Conservation (phyloP, 148 eudicot species). For the Vaccinium darrowii region DNA sequence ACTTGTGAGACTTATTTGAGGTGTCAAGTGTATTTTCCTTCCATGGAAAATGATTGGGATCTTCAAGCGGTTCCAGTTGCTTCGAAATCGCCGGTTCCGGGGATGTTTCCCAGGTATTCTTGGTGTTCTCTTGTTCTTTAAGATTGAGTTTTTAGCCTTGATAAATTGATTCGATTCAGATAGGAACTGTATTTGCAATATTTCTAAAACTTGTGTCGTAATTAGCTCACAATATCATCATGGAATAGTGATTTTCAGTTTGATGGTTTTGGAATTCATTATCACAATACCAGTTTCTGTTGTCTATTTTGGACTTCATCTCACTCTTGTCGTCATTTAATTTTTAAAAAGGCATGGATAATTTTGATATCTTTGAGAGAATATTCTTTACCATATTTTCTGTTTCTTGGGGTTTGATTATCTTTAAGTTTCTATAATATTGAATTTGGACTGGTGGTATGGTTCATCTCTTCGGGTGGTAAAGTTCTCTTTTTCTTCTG, state of each 20-base stretch:
- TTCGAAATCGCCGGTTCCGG: conserved; percentile 53
- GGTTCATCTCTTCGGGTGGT: background rate
- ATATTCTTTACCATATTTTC: background rate
- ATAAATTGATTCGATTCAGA: background rate
- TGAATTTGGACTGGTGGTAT: background rate
- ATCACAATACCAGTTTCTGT: background rate
- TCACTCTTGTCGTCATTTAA: background rate
- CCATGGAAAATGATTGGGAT: conserved; percentile 93
- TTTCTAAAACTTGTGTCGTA: background rate
- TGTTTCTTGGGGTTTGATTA: background rate
- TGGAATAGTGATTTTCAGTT: background rate
- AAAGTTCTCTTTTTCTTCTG: no score
- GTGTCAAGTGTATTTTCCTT: conserved; percentile 80
- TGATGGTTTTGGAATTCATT: background rate
- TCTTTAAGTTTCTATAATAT: background rate
- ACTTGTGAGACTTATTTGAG: conserved; percentile 97
- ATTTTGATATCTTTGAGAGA: background rate
- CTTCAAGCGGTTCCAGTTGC: conserved; percentile 86
- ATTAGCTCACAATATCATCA: background rate
- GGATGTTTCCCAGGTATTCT: conserved; percentile 74
- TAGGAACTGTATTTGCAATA: background rate
- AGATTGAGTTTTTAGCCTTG: background rate
- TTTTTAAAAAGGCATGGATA: background rate
- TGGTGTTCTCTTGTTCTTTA: background rate
- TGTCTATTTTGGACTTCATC: conserved; percentile 3